Base-by-base conservation (phyloP, 2,329 filamentous ascomycete genomes). In the Neofusicoccum kwambonambiense region DNA sequence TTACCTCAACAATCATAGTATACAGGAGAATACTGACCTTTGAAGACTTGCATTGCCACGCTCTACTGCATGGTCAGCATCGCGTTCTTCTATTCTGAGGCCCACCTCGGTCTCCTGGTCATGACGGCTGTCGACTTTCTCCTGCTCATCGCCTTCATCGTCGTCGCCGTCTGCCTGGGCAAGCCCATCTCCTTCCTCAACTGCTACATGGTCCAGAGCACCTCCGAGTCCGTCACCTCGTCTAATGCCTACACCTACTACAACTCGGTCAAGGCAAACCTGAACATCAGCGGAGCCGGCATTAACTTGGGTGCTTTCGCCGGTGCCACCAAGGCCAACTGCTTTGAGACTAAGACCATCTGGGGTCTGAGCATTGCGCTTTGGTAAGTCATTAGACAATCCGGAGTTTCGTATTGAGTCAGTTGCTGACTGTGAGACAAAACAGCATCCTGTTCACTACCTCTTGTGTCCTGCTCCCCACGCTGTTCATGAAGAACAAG, bases 281-380 rank as follows among this genome's bases (percentile, higher is more conserved):
- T 87, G 41, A 80, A 81, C 64, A 80, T 80, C 54, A 75, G 81
- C 57, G 82, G 81, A n/a, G 80, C 80, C 6, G 81, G 75, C 45
- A 73, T 87, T 64, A 78, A 81, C 19, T 80, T 87, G 66, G 72
- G 73, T 13, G 77, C 80, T 64, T 89, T 85, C 84, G 85, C 86
- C 50, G 85, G 85, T n/a, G 82, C 84, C 8, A 87, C 82, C 12
- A 84, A 82, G 74, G 73, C 84, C 17, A 90, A 90, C 64, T 97
- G 93, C 80, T 87, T 89, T 72, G 88, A 95, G 81, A 88, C 93
- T 76, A 96, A 96, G 83, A 87, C 90, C 15, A 86, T 95, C 69
- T 97, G 93, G 93, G 93, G 92, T 0, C 78, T 97, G 66, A 86
- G 87, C 75, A 93, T 97, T 76, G 88, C 88, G 4, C 84, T 96